Evolutionary conservation across 768 basidiomycete species (phyloP), one percentile per base, ranked within the genome.

Genomic region (Phaeotremella fagi): DNA sequence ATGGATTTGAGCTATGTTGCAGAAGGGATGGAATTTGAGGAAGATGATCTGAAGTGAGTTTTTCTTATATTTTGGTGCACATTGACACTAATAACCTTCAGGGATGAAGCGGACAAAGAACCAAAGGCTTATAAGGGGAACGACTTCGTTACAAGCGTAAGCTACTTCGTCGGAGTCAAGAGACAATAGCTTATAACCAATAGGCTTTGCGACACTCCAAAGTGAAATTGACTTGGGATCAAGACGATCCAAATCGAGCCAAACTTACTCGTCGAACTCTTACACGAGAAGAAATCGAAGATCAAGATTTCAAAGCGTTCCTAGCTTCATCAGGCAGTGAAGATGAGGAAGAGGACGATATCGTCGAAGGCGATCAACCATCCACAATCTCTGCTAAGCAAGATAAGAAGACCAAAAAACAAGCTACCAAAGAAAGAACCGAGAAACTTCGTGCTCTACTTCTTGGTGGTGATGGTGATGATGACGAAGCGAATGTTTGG

Each of bases 171-270:
- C 7, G 25, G 23, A 22, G 26, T 14, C 6, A 25, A 25, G 26
- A 20, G 44, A 11, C 31, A 33, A 28, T 20, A 12, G 15, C 46
- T 50, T 33, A 38, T 25, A n/a, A 26, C 18, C 2, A 42, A 4
- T 59, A 97, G 91, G 94, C 94, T 9, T 82, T 99, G 4, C 86
- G 94, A 4, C 92, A 98, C 72, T 99, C 95, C 14, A 95, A 90
- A 78, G 94, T 98, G 55, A 95, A 89, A 68, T 81, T 98, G 27
- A 95, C 92, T 3, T 99, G 95, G 95, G 95, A 99, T 61, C 88
- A 91, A 50, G 95, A 98, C 73, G 92, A 98, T 61, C 85, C 88
- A 0, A 87, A 91, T 66, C 85, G 94, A 35, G 81, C 80, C 52
- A 83, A 83, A 38, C 64, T 91, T 45, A 89, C 91, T 1, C 83